Evolutionary conservation across 768 basidiomycete genomes (phyloP), one percentile per base, ranked within the genome.

Genomic region (Xerocomellus amylosporus): DNA sequence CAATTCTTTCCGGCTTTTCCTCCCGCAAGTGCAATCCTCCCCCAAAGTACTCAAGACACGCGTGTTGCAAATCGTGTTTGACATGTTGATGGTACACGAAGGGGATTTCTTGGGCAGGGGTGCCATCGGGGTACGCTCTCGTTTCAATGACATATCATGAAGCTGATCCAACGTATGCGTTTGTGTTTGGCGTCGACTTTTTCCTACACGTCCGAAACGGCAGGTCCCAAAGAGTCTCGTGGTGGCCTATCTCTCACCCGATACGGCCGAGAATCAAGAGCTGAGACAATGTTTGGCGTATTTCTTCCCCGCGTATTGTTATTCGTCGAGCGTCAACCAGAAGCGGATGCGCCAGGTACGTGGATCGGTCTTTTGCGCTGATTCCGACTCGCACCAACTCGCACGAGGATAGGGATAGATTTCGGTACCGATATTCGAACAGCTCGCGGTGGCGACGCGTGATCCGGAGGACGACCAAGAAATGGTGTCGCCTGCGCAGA

Each of bases 81-180:
- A 97, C 69, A 77, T 92, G 34, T 72, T 95, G 48, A 93, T 93
- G 84, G 83, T 90, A 1, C 87, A 96, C 57, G 87, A 90, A 53
- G 77, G 74, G 41, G 79, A 79, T 46, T 78, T 89, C 67, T 77
- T 90, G 56, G 79, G 78, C 61, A 36, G 77, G 67, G 65, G 78
- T 38, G 66, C 59, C 66, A 40, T 60, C 19, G 68, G 69, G 51
- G 76, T 74, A 56, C 2, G 71, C 39, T 46, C 33, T 47, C 4
- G 38, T 42, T 55, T 37, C 30, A 8, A 50, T 26, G 38, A 33
- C n/a, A 6, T 45, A 26, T 26, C n/a, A n/a, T n/a, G n/a, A n/a
- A n/a, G n/a, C n/a, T n/a, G n/a, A n/a, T n/a, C n/a, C n/a, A n/a
- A n/a, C n/a, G n/a, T n/a, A n/a, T n/a, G n/a, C n/a, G n/a, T n/a